Evolutionary conservation across 768 basidiomycete species (phyloP).

Genomic region (Fibroporia radiculosa): DNA sequence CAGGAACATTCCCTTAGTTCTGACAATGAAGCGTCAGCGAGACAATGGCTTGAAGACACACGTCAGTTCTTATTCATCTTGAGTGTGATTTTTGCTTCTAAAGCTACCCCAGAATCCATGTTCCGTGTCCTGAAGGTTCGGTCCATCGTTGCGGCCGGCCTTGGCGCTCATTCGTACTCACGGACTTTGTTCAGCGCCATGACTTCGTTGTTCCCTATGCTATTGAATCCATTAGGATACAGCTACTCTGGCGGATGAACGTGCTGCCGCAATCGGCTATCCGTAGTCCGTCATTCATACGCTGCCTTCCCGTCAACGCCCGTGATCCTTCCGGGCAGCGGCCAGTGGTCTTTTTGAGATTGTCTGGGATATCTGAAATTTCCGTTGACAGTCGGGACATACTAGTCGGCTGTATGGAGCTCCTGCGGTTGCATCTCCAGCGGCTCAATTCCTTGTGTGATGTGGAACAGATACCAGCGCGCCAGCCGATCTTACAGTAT

Average conservation of each 20-base stretch:
- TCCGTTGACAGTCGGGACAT: slow-evolving; percentile 32
- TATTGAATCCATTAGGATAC: slow-evolving; percentile 48
- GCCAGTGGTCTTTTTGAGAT: slow-evolving; percentile 52
- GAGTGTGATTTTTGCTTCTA: background rate
- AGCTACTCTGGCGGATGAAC: slow-evolving; percentile 56
- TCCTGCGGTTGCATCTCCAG: slow-evolving; percentile 48
- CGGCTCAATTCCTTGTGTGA: slow-evolving; percentile 32
- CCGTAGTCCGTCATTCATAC: slow-evolving; percentile 33
- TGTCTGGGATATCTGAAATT: slow-evolving; percentile 32
- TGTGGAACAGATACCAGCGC: slow-evolving; percentile 9
- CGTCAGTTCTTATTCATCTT: slow-evolving; percentile 33
- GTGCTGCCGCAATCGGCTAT: slow-evolving; percentile 23
- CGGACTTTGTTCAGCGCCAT: slow-evolving; percentile 42
- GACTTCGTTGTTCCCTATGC: slow-evolving; percentile 57
- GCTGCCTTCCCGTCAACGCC: slow-evolving; percentile 45
- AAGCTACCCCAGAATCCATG: slow-evolving; percentile 19
- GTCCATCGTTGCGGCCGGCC: slow-evolving; percentile 7
- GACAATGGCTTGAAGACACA: slow-evolving; percentile 58
- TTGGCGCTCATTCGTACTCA: slow-evolving; percentile 5
- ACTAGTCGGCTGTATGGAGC: slow-evolving; percentile 43
- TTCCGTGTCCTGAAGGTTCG: slow-evolving; percentile 47
- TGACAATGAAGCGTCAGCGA: slow-evolving; percentile 42
- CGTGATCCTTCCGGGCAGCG: slow-evolving; percentile 59
- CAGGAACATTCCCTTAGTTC: slow-evolving; percentile 49
- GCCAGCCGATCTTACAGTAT: slow-evolving; percentile 56